Percentiles rank a stretch among this genome's conserved stretches.
phyloP scores from a whole-genome alignment of 1,284 basidiomycete genomes.

The Amylostereum chailletii region DNA sequence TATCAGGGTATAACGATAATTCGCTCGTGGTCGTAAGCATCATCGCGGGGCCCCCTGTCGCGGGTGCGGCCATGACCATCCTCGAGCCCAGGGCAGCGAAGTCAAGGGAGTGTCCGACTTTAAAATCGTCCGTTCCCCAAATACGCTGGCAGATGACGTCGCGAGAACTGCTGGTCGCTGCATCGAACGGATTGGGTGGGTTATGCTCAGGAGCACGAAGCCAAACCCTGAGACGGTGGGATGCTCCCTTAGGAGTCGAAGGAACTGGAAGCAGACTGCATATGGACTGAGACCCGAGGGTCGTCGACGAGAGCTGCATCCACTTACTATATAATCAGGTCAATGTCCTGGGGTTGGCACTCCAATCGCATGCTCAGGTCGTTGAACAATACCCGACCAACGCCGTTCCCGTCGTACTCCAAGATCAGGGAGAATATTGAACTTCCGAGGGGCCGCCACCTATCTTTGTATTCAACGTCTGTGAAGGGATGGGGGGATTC shows the following conservation, averaged over 20 bases:
- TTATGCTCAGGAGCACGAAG: slow-evolving; percentile 26
- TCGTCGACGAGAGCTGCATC: neutral
- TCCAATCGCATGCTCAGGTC: slow-evolving; percentile 32
- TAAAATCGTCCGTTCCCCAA: slow-evolving; percentile 52
- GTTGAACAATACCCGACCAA: slow-evolving; percentile 42
- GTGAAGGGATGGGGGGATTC: neutral
- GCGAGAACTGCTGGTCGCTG: too few relatives aligned
- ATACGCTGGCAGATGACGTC: slow-evolving; percentile 46
- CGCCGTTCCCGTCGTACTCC: slow-evolving; percentile 52
- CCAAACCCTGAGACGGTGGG: slow-evolving; percentile 53
- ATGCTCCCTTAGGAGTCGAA: slow-evolving; percentile 42
- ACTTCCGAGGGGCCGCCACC: slow-evolving; percentile 14
- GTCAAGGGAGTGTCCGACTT: slow-evolving; percentile 42
- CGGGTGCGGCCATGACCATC: slow-evolving; percentile 32
- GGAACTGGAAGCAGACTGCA: slow-evolving; percentile 40
- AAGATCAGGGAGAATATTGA: slow-evolving; percentile 40
- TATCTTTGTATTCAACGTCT: neutral
- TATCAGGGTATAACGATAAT: slow-evolving; percentile 3
- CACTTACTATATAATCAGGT: slow-evolving; percentile 50
- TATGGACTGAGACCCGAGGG: neutral
- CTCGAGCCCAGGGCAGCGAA: slow-evolving; percentile 38
- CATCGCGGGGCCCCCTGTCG: too few relatives aligned
- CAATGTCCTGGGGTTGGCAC: slow-evolving; percentile 37
- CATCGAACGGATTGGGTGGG: slow-evolving; percentile 28
- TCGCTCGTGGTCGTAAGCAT: slow-evolving; percentile 5